Evolutionary conservation across 1,284 basidiomycete genomes (phyloP).

Genomic region (Cryptococcus hybrid): DNA sequence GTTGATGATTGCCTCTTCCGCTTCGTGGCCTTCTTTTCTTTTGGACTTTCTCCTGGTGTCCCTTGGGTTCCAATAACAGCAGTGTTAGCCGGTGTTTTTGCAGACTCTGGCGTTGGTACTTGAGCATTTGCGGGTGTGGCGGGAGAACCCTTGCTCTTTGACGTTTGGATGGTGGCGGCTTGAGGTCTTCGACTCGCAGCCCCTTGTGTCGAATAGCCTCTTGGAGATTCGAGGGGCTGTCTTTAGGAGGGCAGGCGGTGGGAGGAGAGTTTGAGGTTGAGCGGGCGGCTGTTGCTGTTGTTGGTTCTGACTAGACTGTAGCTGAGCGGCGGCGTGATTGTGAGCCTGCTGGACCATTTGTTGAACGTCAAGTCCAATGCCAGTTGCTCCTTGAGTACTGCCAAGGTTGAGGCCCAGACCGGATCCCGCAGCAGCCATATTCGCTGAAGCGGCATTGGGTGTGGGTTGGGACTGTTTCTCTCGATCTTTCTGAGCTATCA

Average conservation of each 20-base stretch:
- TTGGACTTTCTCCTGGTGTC: constrained; percentile 4
- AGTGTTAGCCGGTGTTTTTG: constrained; percentile 20
- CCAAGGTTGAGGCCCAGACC: not conserved
- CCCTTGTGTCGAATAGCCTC: constrained; percentile 31
- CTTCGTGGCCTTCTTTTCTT: constrained; percentile 9
- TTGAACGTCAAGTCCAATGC: not conserved
- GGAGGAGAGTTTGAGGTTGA: not conserved
- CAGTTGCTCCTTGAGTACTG: not conserved
- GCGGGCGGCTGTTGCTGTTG: constrained; percentile 1
- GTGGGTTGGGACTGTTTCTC: not conserved
- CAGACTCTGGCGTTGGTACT: constrained; percentile 2
- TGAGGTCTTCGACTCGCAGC: constrained; percentile 44
- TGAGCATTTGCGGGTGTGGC: constrained; percentile 2
- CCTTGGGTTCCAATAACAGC: constrained; percentile 7
- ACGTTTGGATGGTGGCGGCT: constrained; percentile 41
- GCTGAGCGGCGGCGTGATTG: not conserved
- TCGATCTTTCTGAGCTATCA: not conserved
- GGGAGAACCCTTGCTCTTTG: constrained; percentile 20
- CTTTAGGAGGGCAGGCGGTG: constrained; percentile 4
- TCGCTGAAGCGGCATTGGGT: not conserved
- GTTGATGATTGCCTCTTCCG: constrained; percentile 20
- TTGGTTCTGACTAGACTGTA: not conserved
- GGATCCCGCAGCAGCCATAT: not conserved
- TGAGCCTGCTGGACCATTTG: not conserved
- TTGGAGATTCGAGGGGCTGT: constrained; percentile 10